Evolutionary conservation across 352 stramenopile species (phyloP), one percentile per base, ranked within the genome.

Genomic region (Phytophthora ohioensis): DNA sequence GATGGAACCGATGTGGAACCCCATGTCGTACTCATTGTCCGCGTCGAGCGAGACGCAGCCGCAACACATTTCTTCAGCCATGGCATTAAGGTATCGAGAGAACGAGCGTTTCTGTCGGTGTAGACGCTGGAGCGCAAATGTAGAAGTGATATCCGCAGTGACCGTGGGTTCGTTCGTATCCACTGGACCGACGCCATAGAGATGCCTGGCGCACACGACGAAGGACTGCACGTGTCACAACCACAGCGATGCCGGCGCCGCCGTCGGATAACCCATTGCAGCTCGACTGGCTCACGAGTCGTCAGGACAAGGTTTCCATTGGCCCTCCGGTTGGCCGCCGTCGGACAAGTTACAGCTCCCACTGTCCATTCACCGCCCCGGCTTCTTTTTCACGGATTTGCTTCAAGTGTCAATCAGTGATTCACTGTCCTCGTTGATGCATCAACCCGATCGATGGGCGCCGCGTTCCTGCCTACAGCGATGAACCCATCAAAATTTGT

Each of bases 11-110:
- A 90, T 63, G 64, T 92, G 84, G 1, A 91, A 56, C 0, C 61
- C 63, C 57, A 82, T 80, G 74, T 84, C 62, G 60, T 91, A 89
- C 17, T 87, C 71, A 38, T 75, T 66, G 9, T 80, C 64, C 11
- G 32, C 67, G 32, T 71, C 55, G 17, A 81, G 61, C 17, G 70
- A 57, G 30, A 68, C 63, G 62, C 77, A 89, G 8, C 81, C 79
- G 62, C 81, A 89, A 43, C 77, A 84, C 3, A 43, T 67, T 70
- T 75, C 72, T 54, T 78, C 73, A 4, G 75, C 69, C 68, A 83
- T 87, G 10, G 27, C 71, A 12, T 8, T 35, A 27, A 15, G 30
- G 34, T 52, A 21, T 21, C 21, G 21, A 51, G 46, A 38, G 46
- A 36, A 34, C 11, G 47, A 31, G 31, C 5, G 12, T 55, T 41